Percentiles rank a stretch among this genome's conserved stretches.
Conservation (phyloP, 2,329 filamentous ascomycete species). For the Hymenoscyphus fraxineus region DNA sequence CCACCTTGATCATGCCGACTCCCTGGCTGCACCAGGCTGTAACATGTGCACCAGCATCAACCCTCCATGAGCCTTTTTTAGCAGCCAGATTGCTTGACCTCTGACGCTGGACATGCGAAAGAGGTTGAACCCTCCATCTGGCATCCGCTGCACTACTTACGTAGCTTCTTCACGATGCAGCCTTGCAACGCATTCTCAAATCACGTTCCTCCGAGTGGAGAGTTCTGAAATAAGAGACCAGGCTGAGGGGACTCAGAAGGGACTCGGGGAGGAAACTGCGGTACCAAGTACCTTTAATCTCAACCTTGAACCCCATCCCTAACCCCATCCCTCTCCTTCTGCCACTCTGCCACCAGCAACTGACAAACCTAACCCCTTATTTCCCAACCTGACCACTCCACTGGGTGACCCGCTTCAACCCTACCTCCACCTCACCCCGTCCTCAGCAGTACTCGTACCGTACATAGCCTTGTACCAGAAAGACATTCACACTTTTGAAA, state of each 20-base stretch:
- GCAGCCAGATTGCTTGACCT: background rate
- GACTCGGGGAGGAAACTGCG: background rate
- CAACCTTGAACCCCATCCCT: no score
- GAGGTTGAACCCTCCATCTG: background rate
- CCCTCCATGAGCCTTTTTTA: slow-evolving; percentile 8
- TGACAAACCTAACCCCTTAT: background rate
- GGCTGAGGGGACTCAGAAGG: no score
- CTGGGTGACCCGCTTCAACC: no score
- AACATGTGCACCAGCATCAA: slow-evolving; percentile 22
- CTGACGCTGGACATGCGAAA: background rate
- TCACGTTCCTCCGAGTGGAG: background rate
- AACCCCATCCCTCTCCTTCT: background rate
- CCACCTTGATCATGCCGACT: background rate
- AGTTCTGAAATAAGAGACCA: background rate
- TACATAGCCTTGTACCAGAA: background rate
- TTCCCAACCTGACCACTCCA: background rate
- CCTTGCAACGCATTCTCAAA: background rate
- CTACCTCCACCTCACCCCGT: no score
- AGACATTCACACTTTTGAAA: background rate
- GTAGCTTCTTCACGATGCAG: background rate
- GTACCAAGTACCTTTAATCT: no score
- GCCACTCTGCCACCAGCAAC: no score
- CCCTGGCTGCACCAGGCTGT: slow-evolving; percentile 11
- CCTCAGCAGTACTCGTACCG: background rate
- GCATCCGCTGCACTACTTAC: no score